Evolutionary conservation across 1,284 basidiomycete species (phyloP).

Genomic region (Puccinia novopanici): DNA sequence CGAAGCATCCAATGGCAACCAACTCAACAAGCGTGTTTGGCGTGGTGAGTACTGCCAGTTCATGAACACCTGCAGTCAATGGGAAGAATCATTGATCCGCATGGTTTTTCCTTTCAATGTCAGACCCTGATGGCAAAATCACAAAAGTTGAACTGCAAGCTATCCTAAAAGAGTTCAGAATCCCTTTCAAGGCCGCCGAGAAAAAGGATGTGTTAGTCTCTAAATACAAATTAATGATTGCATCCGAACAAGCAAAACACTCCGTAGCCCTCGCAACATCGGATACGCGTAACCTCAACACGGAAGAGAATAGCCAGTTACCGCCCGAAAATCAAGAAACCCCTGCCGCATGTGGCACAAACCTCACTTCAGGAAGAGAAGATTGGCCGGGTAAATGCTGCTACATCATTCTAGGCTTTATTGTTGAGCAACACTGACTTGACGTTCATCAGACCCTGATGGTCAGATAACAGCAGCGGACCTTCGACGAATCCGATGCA

Average conservation of each 20-base stretch:
- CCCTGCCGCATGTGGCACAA: not conserved
- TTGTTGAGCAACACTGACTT: not conserved
- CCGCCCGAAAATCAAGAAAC: conserved; percentile 2
- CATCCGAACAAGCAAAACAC: not conserved
- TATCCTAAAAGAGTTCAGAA: not conserved
- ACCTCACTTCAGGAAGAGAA: not conserved
- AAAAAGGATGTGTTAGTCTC: not conserved
- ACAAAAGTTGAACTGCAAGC: not conserved
- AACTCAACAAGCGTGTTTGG: no score
- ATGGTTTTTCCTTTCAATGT: not conserved
- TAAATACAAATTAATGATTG: conserved; percentile 4
- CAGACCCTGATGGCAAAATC: conserved; percentile 5
- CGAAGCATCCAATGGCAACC: no score
- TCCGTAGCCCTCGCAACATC: not conserved
- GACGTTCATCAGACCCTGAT: conserved; percentile 1
- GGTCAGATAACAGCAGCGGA: not conserved
- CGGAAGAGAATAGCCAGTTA: not conserved
- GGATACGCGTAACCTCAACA: not conserved
- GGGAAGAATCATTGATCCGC: no score
- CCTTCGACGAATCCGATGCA: not conserved
- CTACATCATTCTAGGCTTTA: not conserved
- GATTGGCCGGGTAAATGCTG: not conserved
- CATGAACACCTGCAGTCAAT: no score
- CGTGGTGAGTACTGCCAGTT: no score
- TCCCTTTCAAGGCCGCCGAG: not conserved